Percentiles rank a stretch among this genome's conserved stretches.
phyloP scores from a whole-genome alignment of 2,329 filamentous ascomycete species.

The Didymella keratinophila region DNA sequence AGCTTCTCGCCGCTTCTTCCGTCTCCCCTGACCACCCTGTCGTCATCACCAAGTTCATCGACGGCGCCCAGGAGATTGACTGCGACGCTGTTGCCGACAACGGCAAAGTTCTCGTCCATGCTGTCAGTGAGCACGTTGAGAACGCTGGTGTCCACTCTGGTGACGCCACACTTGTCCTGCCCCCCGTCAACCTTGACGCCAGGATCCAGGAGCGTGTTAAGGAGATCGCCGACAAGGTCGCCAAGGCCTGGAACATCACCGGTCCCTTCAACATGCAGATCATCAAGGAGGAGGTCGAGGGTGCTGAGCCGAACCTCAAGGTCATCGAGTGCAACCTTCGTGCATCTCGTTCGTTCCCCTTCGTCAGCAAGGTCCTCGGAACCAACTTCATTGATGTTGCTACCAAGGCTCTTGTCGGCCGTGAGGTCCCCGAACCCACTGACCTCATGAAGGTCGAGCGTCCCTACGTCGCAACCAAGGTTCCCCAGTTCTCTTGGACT shows the following conservation, averaged over 20 bases:
- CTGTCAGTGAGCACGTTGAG: slow-evolving; percentile 94
- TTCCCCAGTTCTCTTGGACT: slow-evolving; percentile 99
- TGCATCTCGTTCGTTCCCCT: slow-evolving; percentile 96
- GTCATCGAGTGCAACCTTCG: slow-evolving; percentile 99
- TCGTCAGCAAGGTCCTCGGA: slow-evolving; percentile 95
- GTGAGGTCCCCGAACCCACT: slow-evolving; percentile 80
- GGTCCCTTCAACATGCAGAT: slow-evolving; percentile 99
- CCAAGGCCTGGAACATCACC: slow-evolving; percentile 95
- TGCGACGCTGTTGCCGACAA: slow-evolving; percentile 89
- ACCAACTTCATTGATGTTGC: slow-evolving; percentile 97
- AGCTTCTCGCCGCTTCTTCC: slow-evolving; percentile 86
- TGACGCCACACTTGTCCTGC: slow-evolving; percentile 92
- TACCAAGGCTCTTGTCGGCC: slow-evolving; percentile 87
- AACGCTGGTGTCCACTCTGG: slow-evolving; percentile 98
- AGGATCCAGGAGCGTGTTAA: slow-evolving; percentile 85
- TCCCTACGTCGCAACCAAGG: slow-evolving; percentile 95
- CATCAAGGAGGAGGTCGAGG: slow-evolving; percentile 86
- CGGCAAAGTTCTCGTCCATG: slow-evolving; percentile 88
- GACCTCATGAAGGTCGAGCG: slow-evolving; percentile 91
- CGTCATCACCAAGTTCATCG: slow-evolving; percentile 98
- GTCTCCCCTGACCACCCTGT: slow-evolving; percentile 97
- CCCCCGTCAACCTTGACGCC: slow-evolving; percentile 80
- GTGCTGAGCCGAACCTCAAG: slow-evolving; percentile 80
- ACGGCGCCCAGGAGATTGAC: slow-evolving; percentile 95
- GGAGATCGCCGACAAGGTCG: slow-evolving; percentile 95